These are phyloP conservation scores for Taxillus chinensis DNA, from an alignment of 164 flowering plant species.

Conservation along the genomic window DNA sequence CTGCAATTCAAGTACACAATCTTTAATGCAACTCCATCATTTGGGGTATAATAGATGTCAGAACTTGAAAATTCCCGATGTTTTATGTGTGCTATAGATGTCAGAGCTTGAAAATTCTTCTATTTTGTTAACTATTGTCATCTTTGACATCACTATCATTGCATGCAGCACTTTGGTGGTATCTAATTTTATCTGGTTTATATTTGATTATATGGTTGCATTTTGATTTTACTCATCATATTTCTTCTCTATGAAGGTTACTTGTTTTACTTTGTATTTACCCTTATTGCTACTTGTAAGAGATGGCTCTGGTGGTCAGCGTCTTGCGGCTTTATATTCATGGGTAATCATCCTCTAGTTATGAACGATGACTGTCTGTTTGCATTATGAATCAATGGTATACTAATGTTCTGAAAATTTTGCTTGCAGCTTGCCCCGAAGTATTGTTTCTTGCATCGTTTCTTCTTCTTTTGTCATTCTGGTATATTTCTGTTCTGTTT, in stretches of 20 bases:
- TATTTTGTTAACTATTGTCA: background rate
- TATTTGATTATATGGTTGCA: background rate
- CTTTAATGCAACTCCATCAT: too few species aligned
- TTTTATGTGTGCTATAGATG: background rate
- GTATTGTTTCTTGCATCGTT: slow-evolving; percentile 72
- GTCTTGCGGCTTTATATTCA: slow-evolving; percentile 68
- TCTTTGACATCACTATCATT: background rate
- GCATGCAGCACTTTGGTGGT: too few species aligned
- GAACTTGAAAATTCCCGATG: background rate
- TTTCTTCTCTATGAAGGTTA: slow-evolving; percentile 30
- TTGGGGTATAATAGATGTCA: background rate
- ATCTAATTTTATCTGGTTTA: background rate
- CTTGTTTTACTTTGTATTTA: slow-evolving; percentile 48
- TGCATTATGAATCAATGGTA: background rate
- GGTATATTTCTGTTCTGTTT: slow-evolving; percentile 29
- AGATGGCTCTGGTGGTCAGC: slow-evolving; percentile 69
- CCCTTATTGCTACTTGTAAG: slow-evolving; percentile 53
- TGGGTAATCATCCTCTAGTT: slow-evolving; percentile 40
- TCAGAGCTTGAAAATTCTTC: too few species aligned
- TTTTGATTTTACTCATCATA: too few species aligned
- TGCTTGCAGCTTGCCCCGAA: slow-evolving; percentile 67
- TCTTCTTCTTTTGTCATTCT: slow-evolving; percentile 85
- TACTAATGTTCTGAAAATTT: slow-evolving; percentile 6
- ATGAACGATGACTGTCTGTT: background rate
- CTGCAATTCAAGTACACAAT: too few species aligned